A percentile compares a stretch with the other conserved stretches of the same genome.
Evolutionary conservation across 2,329 filamentous ascomycete genomes (phyloP).

Genomic region (Alternaria tenuissima): DNA sequence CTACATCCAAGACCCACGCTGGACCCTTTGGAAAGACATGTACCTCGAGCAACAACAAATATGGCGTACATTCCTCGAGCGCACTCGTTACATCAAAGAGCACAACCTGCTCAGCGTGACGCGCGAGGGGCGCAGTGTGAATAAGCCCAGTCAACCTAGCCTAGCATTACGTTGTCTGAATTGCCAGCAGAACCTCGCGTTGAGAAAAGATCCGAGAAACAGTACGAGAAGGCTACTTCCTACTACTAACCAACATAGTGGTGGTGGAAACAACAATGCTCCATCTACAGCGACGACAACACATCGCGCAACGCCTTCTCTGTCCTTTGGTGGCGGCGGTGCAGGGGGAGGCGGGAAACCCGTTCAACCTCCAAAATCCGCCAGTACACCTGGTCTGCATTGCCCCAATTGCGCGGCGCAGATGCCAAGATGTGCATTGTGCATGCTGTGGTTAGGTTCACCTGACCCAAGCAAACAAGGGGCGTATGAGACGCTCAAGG

Average conservation of each 20-base stretch:
- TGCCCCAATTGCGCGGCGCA: constrained; percentile 69
- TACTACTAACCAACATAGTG: constrained; percentile 7
- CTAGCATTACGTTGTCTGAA: constrained; percentile 79
- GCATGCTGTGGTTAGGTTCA: constrained; percentile 67
- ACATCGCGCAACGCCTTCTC: background rate
- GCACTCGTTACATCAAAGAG: constrained; percentile 80
- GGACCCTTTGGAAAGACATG: constrained; percentile 78
- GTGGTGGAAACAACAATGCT: background rate
- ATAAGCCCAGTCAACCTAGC: constrained; percentile 70
- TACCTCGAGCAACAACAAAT: constrained; percentile 75
- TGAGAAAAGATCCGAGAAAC: constrained; percentile 37
- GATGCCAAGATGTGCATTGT: constrained; percentile 70
- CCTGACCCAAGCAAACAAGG: constrained; percentile 61
- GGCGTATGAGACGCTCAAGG: constrained; percentile 44
- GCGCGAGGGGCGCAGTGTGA: constrained; percentile 68
- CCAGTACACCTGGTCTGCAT: constrained; percentile 56
- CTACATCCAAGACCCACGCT: constrained; percentile 80
- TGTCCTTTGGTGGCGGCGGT: background rate
- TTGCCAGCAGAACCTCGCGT: constrained; percentile 67
- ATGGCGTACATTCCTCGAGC: constrained; percentile 74
- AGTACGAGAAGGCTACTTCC: constrained; percentile 33
- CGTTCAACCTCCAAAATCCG: constrained; percentile 18
- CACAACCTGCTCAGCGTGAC: constrained; percentile 73
- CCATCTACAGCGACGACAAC: background rate
- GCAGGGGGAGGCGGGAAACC: background rate